These are phyloP conservation scores for Pythium plurisporium DNA, from an alignment of 352 stramenopile genomes.

Conservation along the genomic window DNA sequence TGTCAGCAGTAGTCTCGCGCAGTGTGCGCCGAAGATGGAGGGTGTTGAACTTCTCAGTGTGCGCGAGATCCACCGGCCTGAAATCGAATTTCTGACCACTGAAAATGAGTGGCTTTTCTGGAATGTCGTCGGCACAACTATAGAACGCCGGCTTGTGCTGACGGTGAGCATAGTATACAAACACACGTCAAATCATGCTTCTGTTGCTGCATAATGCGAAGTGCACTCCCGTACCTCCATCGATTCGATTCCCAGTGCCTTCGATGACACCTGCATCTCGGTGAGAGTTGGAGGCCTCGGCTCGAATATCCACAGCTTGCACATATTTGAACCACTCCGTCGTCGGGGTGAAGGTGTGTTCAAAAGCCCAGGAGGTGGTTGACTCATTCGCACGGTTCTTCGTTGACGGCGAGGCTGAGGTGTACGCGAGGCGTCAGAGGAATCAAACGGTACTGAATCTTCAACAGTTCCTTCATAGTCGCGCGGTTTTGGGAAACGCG, in stretches of 20 bases:
- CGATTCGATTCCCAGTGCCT: slow-evolving; percentile 38
- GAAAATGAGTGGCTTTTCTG: slow-evolving; percentile 69
- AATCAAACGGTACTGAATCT: slow-evolving; percentile 45
- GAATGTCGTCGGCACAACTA: slow-evolving; percentile 50
- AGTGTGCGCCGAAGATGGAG: not conserved
- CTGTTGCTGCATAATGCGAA: no score
- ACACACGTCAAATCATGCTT: not conserved
- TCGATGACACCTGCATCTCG: slow-evolving; percentile 45
- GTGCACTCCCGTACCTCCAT: slow-evolving; percentile 33
- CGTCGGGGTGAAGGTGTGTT: not conserved
- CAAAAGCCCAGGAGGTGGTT: not conserved
- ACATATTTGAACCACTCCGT: not conserved
- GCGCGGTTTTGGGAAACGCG: not conserved
- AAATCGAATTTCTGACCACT: slow-evolving; percentile 71
- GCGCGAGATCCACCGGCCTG: slow-evolving; percentile 24
- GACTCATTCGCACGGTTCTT: not conserved
- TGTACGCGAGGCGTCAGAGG: slow-evolving; percentile 36
- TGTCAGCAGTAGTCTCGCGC: not conserved
- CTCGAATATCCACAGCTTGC: slow-evolving; percentile 45
- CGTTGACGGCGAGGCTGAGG: slow-evolving; percentile 31
- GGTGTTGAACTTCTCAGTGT: slow-evolving; percentile 52
- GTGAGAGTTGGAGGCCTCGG: slow-evolving; percentile 34
- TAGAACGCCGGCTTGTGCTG: slow-evolving; percentile 60
- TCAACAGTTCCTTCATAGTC: slow-evolving; percentile 32
- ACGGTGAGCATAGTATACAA: not conserved